Evolutionary conservation across 768 basidiomycete genomes (phyloP), one percentile per base, ranked within the genome.

Genomic region (Tylopilus subfusipes): DNA sequence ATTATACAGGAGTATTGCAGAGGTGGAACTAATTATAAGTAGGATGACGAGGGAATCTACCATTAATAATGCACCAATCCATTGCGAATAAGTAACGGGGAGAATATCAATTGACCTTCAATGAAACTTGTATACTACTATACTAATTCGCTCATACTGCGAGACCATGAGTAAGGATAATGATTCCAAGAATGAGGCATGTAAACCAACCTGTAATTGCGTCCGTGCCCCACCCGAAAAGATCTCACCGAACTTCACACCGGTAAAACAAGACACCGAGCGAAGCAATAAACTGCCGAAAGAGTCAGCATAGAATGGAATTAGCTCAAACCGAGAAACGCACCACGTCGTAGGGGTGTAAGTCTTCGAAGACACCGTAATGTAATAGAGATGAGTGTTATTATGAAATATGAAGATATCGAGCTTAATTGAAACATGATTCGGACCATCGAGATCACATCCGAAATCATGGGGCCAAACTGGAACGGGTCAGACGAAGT

Each of bases 381-480:
- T 12, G 22, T 25, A 19, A 62, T 18, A 53, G 47, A 55, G 5
- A 54, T 11, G 30, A 65, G 24, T 16, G 14, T 52, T 25, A 48
- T 47, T 5, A 62, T 21, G 8, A 57, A 47, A 46, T 62, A 57
- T 2, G 56, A 65, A 18, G 53, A 56, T 43, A 63, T 48, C 13
- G 36, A 56, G 8, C 56, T 54, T 16, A 65, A 56, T 25, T 62
- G 57, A 19, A 45, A 56, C 48, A 50, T 43, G 9, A 57, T 56
- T 11, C 29, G 50, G 6, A 24, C 27, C 44, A 66, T 60, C 3
- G 65, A 62, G 2, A 66, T 19, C 16, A 66, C 57, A 16, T 66
- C 65, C 10, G 57, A 59, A 38, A 66, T 38, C 22, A 66, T 40
- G 1, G 65, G 65, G 22, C 42, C 43, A 51, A 66, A 68, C 65